Base-by-base conservation (phyloP, 2,329 filamentous ascomycete species). In the Nannizziopsis barbatae region DNA sequence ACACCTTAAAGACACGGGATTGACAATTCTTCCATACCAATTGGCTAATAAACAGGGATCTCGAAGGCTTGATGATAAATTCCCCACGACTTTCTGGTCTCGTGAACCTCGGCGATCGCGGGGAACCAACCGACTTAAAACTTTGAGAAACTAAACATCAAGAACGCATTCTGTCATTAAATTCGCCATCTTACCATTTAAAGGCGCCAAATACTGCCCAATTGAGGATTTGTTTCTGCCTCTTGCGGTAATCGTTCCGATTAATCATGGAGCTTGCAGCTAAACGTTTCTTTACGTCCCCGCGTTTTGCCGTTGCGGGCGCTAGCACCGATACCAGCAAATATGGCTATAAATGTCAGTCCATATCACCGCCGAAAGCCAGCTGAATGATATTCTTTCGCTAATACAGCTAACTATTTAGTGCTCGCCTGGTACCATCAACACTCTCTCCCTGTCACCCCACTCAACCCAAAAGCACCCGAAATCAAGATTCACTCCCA, bases 351-450 rank as follows among this genome's bases (percentile, higher is more conserved):
- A 89, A 87, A 72, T 81, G 88, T 89, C 66, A 50, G 71, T 60
- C 32, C 15, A 44, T 39, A 10, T 36, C 35, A 2, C 17, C 8
- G 20, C 2, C 11, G 20, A 2, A 33, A 31, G 31, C 30, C 18
- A 2, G 2, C 30, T 30, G 11, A 22, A 45, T n/a, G n/a, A 22
- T 30, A 32, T 15, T 11, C 4, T 11, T 12, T 31, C 5, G 8
- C 40, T 42, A n/a, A 42, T 31, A 5, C 7, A 32, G 18, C 5
- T 11, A 20, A 27, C 22, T 30, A 52, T 39, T 39, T 10, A 93
- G 88, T 96, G 56, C 86, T 95, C 62, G 78, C 78, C 11, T 96
- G 90, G 90, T 96, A 96, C 66, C 76, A 86, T 49, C 64, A 73
- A 31, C 86, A 87, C 68, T 73, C 75, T 33, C 77, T 96, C 36